These are phyloP conservation scores for Hyaloscypha finlandica DNA, from an alignment of 495 filamentous ascomycete species.

Conservation along the genomic window DNA sequence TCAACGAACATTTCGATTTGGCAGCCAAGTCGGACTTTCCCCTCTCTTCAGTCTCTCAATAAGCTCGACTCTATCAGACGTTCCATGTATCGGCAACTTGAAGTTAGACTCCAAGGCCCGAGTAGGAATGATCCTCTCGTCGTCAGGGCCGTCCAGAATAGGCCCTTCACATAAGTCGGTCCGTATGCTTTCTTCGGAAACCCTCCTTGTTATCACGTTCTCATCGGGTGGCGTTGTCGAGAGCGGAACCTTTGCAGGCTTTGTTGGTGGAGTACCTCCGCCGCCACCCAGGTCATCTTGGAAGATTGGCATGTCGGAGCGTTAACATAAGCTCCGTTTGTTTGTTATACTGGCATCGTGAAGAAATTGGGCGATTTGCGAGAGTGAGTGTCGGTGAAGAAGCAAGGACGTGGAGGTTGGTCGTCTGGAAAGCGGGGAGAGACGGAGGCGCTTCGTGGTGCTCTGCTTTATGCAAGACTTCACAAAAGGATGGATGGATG, in stretches of 20 bases:
- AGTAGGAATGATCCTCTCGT: conserved; percentile 29
- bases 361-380: conserved; percentile 13
- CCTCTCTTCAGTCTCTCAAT: conserved; percentile 84
- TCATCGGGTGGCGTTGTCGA: conserved; percentile 16
- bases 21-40: conserved; percentile 75
- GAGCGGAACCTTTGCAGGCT: conserved; percentile 20
- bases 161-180: conserved; percentile 61
- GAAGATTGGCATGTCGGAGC: conserved; percentile 60
- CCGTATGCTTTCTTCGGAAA: conserved; percentile 46
- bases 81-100: conserved; percentile 23
- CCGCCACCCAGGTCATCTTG: conserved; percentile 45
- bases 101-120: conserved; percentile 13
- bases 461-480: conserved; percentile 22
- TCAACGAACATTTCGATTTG: conserved; percentile 61
- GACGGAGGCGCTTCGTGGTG: background rate
- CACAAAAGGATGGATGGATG: conserved; percentile 12
- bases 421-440: conserved; percentile 24
- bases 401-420: conserved; percentile 8
- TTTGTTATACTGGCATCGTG: conserved; percentile 26
- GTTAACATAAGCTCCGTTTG: conserved; percentile 14
- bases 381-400: conserved; percentile 17
- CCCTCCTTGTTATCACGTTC: conserved; percentile 23
- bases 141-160: conserved; percentile 40
- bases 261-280: conserved; percentile 27
- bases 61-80: conserved; percentile 67